Evolutionary conservation across 192 early-diverging fungal species (phyloP).

Genomic region (Pilaira anomala): DNA sequence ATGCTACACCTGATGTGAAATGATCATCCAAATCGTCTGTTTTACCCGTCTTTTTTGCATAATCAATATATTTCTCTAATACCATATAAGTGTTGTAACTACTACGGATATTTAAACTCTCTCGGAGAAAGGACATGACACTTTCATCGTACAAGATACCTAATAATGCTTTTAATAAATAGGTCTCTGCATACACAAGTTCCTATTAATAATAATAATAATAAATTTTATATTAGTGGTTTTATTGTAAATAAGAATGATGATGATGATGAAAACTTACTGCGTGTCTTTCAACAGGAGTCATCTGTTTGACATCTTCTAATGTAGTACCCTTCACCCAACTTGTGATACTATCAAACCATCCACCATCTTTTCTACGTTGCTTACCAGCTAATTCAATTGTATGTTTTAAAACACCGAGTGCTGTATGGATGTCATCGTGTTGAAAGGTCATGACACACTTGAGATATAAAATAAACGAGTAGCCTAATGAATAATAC

Average conservation of each 20-base stretch:
- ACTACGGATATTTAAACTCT: constrained; percentile 75
- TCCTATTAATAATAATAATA: constrained; percentile 44
- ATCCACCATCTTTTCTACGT: constrained; percentile 56
- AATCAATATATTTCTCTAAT: constrained; percentile 50
- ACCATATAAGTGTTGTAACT: constrained; percentile 66
- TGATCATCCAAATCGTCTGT: constrained; percentile 67
- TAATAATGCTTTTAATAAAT: constrained; percentile 71
- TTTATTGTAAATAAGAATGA: not conserved
- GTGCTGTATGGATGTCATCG: constrained; percentile 60
- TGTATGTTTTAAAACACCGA: constrained; percentile 58
- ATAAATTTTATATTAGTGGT: not conserved
- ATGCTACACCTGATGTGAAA: constrained; percentile 75
- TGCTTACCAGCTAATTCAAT: constrained; percentile 57
- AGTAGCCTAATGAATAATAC: constrained; percentile 70
- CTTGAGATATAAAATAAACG: constrained; percentile 65
- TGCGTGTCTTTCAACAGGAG: constrained; percentile 57
- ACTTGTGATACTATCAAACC: constrained; percentile 46
- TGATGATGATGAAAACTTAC: no score
- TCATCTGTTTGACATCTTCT: constrained; percentile 51
- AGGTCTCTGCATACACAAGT: constrained; percentile 76
- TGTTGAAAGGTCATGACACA: constrained; percentile 80
- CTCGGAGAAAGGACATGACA: constrained; percentile 71
- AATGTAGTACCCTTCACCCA: constrained; percentile 44
- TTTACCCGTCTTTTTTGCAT: constrained; percentile 42
- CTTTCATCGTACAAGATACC: constrained; percentile 75